phyloP scores from a whole-genome alignment of 116 monocot genomes.

The Trichopus zeylanicus region DNA sequence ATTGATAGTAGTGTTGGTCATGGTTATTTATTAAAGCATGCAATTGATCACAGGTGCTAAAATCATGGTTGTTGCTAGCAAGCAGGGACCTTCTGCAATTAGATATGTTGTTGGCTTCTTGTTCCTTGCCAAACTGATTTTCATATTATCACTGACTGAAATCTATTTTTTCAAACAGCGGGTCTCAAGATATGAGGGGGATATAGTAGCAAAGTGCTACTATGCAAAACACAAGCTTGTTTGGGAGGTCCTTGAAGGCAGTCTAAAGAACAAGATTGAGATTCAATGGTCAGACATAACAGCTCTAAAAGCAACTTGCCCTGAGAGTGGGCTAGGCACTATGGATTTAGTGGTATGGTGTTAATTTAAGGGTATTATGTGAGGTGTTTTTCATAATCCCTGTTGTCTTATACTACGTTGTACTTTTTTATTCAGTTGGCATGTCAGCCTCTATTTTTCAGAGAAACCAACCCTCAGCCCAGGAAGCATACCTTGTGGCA shows the following conservation, averaged over 20 bases:
- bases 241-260: constrained; percentile 33
- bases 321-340: constrained; percentile 39
- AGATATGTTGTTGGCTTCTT: neutral
- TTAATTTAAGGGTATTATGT: neutral
- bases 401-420: neutral
- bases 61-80: neutral
- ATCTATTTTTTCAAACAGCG: constrained; percentile 33
- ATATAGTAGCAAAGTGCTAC: constrained; percentile 34
- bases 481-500: constrained; percentile 52
- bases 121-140: neutral
- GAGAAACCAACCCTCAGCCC: constrained; percentile 48
- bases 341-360: constrained; percentile 60
- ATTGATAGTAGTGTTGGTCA: neutral
- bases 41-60: neutral
- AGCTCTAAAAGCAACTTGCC: constrained; percentile 18
- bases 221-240: constrained; percentile 41
- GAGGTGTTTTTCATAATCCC: neutral
- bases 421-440: constrained; percentile 19
- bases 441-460: constrained; percentile 32
- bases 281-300: constrained; percentile 36
- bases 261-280: constrained; percentile 39
- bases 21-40: too few relatives aligned
- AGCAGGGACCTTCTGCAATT: neutral
- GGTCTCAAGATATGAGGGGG: constrained; percentile 58
- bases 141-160: neutral